Percentiles rank a stretch among this genome's conserved stretches.
phyloP scores from a whole-genome alignment of 1,284 basidiomycete genomes.

The Vanrija sp. region DNA sequence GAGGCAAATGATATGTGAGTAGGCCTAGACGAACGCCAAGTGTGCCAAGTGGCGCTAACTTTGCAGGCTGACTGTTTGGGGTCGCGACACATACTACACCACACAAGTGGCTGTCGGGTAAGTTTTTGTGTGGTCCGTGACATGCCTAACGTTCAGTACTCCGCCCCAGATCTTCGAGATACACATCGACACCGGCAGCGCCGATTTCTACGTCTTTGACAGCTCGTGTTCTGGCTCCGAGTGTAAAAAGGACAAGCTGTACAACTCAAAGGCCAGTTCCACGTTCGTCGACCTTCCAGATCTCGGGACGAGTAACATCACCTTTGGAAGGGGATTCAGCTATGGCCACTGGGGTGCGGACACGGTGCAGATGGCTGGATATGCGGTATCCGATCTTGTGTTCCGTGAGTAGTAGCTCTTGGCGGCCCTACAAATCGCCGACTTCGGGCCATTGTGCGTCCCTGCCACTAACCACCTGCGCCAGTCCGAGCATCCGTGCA shows the following conservation, averaged over 20 bases:
- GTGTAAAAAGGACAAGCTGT: constrained; percentile 32
- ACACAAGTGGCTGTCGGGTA: constrained; percentile 30
- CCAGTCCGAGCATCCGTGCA: background rate
- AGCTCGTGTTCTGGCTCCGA: constrained; percentile 21
- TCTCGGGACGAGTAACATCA: constrained; percentile 13
- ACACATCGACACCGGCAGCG: constrained; percentile 54
- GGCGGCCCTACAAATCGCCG: no score
- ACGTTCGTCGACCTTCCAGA: constrained; percentile 47
- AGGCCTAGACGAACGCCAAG: no score
- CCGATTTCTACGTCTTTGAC: constrained; percentile 48
- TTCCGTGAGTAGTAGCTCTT: constrained; percentile 45
- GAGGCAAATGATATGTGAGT: no score
- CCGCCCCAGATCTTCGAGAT: constrained; percentile 52
- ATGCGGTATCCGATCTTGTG: constrained; percentile 63
- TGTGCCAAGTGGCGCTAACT: constrained; percentile 4
- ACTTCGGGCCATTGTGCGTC: no score
- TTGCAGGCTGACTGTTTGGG: background rate
- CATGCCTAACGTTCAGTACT: constrained; percentile 24
- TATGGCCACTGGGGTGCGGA: constrained; percentile 67
- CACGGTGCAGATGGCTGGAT: constrained; percentile 72
- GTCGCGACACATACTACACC: constrained; percentile 29
- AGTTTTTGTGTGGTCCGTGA: no score
- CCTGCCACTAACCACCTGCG: no score
- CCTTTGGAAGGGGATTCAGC: constrained; percentile 77
- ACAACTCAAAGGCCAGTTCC: constrained; percentile 28